phyloP scores from a whole-genome alignment of 345 rosid genomes.

The Eucalyptus tenuipes region DNA sequence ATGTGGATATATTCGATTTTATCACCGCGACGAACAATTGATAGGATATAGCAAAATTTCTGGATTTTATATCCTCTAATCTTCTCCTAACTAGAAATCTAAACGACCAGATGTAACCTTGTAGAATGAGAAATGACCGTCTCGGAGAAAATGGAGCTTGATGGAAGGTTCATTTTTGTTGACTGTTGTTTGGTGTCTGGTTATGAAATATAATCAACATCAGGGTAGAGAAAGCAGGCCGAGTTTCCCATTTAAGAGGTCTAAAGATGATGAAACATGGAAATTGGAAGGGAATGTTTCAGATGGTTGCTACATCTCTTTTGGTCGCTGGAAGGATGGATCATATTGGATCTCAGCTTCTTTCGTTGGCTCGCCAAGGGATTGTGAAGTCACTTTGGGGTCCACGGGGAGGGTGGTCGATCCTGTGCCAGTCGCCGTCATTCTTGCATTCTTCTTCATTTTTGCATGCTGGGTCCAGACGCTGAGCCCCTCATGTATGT shows the following conservation, averaged over 20 bases:
- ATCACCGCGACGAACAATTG: too few species aligned
- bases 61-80: too few species aligned
- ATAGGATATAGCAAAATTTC: too few species aligned
- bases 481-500: constrained; percentile 45
- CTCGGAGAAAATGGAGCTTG: not conserved
- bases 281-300: not conserved
- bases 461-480: constrained; percentile 72
- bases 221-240: not conserved
- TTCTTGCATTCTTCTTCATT: constrained; percentile 30
- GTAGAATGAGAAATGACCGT: not conserved
- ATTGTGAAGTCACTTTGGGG: not conserved
- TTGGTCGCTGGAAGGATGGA: not conserved
- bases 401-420: not conserved
- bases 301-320: not conserved
- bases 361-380: not conserved
- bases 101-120: not conserved
- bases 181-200: not conserved
- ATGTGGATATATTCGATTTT: too few species aligned
- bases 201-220: not conserved
- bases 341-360: not conserved
- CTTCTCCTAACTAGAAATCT: too few species aligned
- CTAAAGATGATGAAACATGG: not conserved
- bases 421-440: constrained; percentile 8
- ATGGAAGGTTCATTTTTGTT: not conserved
- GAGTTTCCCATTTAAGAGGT: not conserved